These are phyloP conservation scores for Vicia sativa DNA, from an alignment of 306 rosid species.

Conservation along the genomic window DNA sequence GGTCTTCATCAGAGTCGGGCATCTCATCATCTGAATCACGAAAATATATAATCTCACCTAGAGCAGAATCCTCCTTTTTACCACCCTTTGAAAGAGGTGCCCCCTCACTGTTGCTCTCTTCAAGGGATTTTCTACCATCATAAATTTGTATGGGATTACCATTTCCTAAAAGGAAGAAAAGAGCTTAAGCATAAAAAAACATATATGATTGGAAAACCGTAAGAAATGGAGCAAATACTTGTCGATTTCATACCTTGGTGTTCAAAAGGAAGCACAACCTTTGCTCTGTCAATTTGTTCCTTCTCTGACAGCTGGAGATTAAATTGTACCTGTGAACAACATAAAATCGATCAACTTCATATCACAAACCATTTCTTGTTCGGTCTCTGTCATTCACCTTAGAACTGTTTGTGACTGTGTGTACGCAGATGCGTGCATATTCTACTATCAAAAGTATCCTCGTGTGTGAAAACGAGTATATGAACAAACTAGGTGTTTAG, in stretches of 20 bases:
- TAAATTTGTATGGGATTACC: constrained; percentile 80
- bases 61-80: constrained; percentile 53
- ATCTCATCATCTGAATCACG: constrained; percentile 96
- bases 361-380: constrained; percentile 24
- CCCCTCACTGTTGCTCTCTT: constrained; percentile 48
- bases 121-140: constrained; percentile 78
- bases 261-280: constrained; percentile 92
- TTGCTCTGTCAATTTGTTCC: constrained; percentile 83
- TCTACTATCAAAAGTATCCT: too few relatives aligned
- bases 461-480: background rate
- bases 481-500: constrained; percentile 12
- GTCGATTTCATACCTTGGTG: constrained; percentile 72
- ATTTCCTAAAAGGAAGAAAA: constrained; percentile 57
- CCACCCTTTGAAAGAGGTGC: constrained; percentile 40
- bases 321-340: constrained; percentile 75
- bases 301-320: constrained; percentile 89
- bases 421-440: background rate
- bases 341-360: constrained; percentile 30
- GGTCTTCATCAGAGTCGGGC: constrained; percentile 99
- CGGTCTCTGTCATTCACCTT: constrained; percentile 3
- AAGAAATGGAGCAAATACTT: constrained; percentile 2
- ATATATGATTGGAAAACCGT: constrained; percentile 11
- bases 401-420: background rate
- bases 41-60: constrained; percentile 84
- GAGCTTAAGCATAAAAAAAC: constrained; percentile 6